These are phyloP conservation scores for Akanthomyces dipterigenus DNA, from an alignment of 2,329 filamentous ascomycete genomes.

Conservation along the genomic window DNA sequence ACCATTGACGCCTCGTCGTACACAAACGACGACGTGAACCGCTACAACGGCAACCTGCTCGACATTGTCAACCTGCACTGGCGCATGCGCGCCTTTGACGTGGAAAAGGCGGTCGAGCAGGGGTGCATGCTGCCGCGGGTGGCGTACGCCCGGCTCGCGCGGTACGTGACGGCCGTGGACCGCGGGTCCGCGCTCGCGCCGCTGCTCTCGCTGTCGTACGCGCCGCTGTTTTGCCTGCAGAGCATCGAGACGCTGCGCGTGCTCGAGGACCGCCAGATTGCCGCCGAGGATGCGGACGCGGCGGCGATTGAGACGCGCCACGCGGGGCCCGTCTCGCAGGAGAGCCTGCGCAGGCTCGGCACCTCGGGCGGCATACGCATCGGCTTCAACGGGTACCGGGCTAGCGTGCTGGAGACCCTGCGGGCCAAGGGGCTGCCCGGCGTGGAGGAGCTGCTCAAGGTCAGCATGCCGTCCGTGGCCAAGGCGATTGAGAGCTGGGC, in stretches of 20 bases:
- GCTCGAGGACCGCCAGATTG: constrained; percentile 49
- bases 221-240: constrained; percentile 49
- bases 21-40: constrained; percentile 53
- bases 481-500: constrained; percentile 27
- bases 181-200: constrained; percentile 38
- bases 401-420: constrained; percentile 64
- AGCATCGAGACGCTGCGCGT: constrained; percentile 49
- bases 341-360: constrained; percentile 55
- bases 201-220: constrained; percentile 53
- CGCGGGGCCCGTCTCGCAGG: constrained; percentile 63
- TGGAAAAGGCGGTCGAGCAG: constrained; percentile 54
- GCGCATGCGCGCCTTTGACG: constrained; percentile 65
- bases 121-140: constrained; percentile 44
- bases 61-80: constrained; percentile 81
- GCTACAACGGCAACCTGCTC: constrained; percentile 80
- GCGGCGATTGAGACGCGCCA: constrained; percentile 42
- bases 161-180: constrained; percentile 44
- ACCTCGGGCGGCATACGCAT: constrained; percentile 59
- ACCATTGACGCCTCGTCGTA: constrained; percentile 37
- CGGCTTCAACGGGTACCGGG: constrained; percentile 67
- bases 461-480: constrained; percentile 71
- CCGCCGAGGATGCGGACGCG: constrained; percentile 20
- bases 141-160: constrained; percentile 38
- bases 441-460: constrained; percentile 66
- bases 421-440: constrained; percentile 58